phyloP scores from a whole-genome alignment of 2,329 filamentous ascomycete species.

The Zopfia rhizophila region DNA sequence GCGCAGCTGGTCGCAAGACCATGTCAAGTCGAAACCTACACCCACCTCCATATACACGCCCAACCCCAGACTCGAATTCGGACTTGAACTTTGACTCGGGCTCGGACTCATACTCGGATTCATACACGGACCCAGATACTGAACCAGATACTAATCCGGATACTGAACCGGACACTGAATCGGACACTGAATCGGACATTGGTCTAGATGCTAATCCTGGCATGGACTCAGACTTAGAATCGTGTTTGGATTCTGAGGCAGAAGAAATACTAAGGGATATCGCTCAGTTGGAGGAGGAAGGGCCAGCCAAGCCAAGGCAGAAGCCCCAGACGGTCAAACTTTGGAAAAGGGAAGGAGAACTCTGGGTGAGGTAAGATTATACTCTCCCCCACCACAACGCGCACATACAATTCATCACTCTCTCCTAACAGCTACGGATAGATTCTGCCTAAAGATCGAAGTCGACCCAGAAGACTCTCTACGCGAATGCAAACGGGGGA shows the following conservation, averaged over 20 bases:
- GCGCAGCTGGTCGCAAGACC: too few relatives aligned
- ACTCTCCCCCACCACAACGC: not conserved
- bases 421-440: constrained; percentile 16
- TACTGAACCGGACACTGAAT: constrained; percentile 18
- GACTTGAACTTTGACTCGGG: constrained; percentile 14
- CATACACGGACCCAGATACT: constrained; percentile 10
- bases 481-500: constrained; percentile 20
- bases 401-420: not conserved
- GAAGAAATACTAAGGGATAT: constrained; percentile 30
- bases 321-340: constrained; percentile 10
- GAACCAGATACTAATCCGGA: constrained; percentile 1
- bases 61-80: constrained; percentile 6
- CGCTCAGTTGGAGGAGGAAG: constrained; percentile 23
- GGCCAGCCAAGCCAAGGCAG: constrained; percentile 22
- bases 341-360: constrained; percentile 16
- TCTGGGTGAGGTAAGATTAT: constrained; percentile 15
- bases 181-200: not conserved
- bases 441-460: constrained; percentile 23
- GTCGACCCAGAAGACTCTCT: constrained; percentile 21
- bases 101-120: constrained; percentile 20
- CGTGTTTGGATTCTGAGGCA: constrained; percentile 25
- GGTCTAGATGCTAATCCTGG: constrained; percentile 2
- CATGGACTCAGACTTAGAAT: constrained; percentile 19
- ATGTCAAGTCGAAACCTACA: constrained; percentile 5
- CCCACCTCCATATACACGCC: constrained; percentile 1